These are phyloP conservation scores for Fusarium buxicola DNA, from an alignment of 2,329 filamentous ascomycete genomes.

Conservation along the genomic window DNA sequence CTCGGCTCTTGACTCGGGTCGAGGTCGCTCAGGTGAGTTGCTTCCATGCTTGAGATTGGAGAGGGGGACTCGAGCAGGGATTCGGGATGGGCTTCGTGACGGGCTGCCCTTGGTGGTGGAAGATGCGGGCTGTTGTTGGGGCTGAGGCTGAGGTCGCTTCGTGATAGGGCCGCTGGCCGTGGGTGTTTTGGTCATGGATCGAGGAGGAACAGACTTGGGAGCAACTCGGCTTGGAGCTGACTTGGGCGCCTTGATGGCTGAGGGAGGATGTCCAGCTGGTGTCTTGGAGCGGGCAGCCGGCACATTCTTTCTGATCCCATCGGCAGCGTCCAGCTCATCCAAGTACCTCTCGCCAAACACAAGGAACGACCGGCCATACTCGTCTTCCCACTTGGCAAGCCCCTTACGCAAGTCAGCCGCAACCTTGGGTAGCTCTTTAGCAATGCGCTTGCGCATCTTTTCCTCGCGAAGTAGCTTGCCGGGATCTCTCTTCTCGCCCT, in stretches of 20 bases:
- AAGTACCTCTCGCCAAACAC: conserved; percentile 94
- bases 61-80: conserved; percentile 76
- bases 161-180: conserved; percentile 53
- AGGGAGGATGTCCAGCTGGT: conserved; percentile 71
- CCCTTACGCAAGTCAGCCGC: conserved; percentile 83
- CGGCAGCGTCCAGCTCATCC: conserved; percentile 78
- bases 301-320: conserved; percentile 64
- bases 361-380: conserved; percentile 92
- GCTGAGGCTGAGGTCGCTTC: conserved; percentile 45
- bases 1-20: conserved; percentile 57
- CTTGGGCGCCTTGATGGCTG: conserved; percentile 52
- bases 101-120: conserved; percentile 47
- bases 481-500: conserved; percentile 94
- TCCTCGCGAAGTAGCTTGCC: conserved; percentile 94
- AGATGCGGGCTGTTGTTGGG: conserved; percentile 34
- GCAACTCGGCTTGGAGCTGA: conserved; percentile 45
- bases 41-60: conserved; percentile 75
- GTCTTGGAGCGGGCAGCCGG: conserved; percentile 74
- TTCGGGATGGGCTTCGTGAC: conserved; percentile 61
- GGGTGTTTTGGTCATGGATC: conserved; percentile 66
- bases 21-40: conserved; percentile 83
- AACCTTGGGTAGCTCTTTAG: conserved; percentile 95
- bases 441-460: conserved; percentile 97
- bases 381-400: conserved; percentile 91
- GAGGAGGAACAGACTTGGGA: conserved; percentile 52